Evolutionary conservation across 2,329 filamentous ascomycete species (phyloP).

Genomic region (Gnomoniopsis sp.): DNA sequence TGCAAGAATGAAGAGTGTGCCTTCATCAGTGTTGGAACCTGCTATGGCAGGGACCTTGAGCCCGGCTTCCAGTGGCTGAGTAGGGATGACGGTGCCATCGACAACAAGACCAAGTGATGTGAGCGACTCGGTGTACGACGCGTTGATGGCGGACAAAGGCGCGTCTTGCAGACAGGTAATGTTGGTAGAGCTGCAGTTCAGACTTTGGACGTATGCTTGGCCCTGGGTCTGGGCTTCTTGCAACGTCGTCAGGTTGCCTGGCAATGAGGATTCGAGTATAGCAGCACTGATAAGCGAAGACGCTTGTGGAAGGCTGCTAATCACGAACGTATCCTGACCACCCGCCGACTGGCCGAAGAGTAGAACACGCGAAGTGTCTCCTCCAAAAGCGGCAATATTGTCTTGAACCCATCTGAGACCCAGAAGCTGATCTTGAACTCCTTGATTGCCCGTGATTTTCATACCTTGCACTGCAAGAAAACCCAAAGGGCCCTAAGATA

Average conservation of each 20-base stretch:
- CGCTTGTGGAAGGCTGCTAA: slow-evolving; percentile 26
- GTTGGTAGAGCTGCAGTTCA: slow-evolving; percentile 7
- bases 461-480: slow-evolving; percentile 40
- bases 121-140: not conserved
- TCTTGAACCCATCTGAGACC: slow-evolving; percentile 46
- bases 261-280: slow-evolving; percentile 25
- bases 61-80: slow-evolving; percentile 23
- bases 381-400: slow-evolving; percentile 42
- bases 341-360: slow-evolving; percentile 28
- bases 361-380: slow-evolving; percentile 31
- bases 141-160: not conserved
- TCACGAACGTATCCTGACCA: slow-evolving; percentile 22
- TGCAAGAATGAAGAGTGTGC: slow-evolving; percentile 24
- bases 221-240: not conserved
- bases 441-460: slow-evolving; percentile 45
- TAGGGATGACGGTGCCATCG: slow-evolving; percentile 25
- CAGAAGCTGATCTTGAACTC: slow-evolving; percentile 46
- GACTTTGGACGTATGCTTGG: not conserved
- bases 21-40: slow-evolving; percentile 24
- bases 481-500: slow-evolving; percentile 34
- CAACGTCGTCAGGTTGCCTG: slow-evolving; percentile 8
- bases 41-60: slow-evolving; percentile 27
- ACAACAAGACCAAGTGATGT: slow-evolving; percentile 20
- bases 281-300: slow-evolving; percentile 22
- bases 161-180: slow-evolving; percentile 1